Percentiles rank a stretch among this genome's conserved stretches.
These are phyloP conservation scores for Penicillium sp. DNA, from an alignment of 2,329 filamentous ascomycete genomes.

Conservation along the genomic window DNA sequence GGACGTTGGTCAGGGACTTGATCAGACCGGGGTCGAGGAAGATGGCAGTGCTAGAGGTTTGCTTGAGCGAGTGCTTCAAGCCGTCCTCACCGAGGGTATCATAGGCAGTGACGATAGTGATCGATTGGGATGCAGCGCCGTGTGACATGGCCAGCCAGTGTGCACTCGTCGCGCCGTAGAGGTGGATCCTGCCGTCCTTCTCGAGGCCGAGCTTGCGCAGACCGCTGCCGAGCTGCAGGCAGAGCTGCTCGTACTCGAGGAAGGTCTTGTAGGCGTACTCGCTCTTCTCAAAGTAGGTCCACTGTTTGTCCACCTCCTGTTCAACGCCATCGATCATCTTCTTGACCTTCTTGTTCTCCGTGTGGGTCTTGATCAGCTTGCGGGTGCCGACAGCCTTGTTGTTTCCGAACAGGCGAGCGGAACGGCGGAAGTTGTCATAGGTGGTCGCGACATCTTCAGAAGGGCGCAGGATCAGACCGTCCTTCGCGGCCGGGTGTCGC, in stretches of 20 bases:
- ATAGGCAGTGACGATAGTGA: slow-evolving; percentile 91
- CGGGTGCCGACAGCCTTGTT: slow-evolving; percentile 68
- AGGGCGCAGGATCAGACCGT: slow-evolving; percentile 66
- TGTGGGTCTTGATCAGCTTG: slow-evolving; percentile 72
- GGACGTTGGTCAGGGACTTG: slow-evolving; percentile 56
- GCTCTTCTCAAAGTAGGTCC: slow-evolving; percentile 84
- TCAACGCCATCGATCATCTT: slow-evolving; percentile 81
- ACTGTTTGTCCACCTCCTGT: slow-evolving; percentile 81
- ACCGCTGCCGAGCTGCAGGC: slow-evolving; percentile 68
- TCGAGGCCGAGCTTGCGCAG: slow-evolving; percentile 71
- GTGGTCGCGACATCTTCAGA: slow-evolving; percentile 70
- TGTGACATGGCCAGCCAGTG: slow-evolving; percentile 85
- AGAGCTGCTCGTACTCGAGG: slow-evolving; percentile 70
- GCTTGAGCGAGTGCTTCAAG: slow-evolving; percentile 78
- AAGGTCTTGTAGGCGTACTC: slow-evolving; percentile 75
- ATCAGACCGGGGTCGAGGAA: slow-evolving; percentile 81
- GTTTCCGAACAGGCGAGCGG: slow-evolving; percentile 62
- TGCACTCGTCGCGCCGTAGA: slow-evolving; percentile 80
- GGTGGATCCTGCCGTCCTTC: slow-evolving; percentile 67
- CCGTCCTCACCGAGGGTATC: slow-evolving; percentile 85
- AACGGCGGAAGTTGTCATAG: slow-evolving; percentile 73
- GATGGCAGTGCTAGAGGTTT: slow-evolving; percentile 78
- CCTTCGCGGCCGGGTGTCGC: slow-evolving; percentile 67
- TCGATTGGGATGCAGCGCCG: slow-evolving; percentile 74
- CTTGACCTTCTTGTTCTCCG: slow-evolving; percentile 84